Conservation (phyloP, 2,329 filamentous ascomycete species). For the Alternaria sp. region DNA sequence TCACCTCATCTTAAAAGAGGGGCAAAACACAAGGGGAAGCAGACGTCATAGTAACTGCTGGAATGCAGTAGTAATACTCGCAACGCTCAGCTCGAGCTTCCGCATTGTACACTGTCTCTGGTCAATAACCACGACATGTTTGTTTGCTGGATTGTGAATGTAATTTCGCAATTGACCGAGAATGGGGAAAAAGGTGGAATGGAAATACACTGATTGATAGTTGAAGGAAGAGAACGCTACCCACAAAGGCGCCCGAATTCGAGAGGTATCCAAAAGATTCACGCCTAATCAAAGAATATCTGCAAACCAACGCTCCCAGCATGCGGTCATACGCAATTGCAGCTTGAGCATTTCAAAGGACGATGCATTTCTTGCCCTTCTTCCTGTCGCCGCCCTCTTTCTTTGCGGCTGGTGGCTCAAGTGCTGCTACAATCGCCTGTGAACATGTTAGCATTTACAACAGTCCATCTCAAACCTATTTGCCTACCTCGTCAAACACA, state of each 20-base stretch:
- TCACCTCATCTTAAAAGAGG: constrained; percentile 19
- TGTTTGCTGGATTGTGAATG: constrained; percentile 2
- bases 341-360: constrained; percentile 42
- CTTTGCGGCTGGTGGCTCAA: constrained; percentile 79
- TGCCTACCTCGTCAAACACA: constrained; percentile 93
- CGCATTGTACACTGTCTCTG: neutral
- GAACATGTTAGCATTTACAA: constrained; percentile 17
- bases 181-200: constrained; percentile 6
- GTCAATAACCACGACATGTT: neutral
- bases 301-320: constrained; percentile 40
- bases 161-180: constrained; percentile 11
- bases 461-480: neutral
- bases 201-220: constrained; percentile 36
- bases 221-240: constrained; percentile 50
- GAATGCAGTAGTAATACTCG: neutral
- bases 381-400: constrained; percentile 66
- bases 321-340: constrained; percentile 23
- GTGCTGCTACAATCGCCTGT: constrained; percentile 91
- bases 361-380: constrained; percentile 49
- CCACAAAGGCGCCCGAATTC: constrained; percentile 51
- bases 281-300: constrained; percentile 44
- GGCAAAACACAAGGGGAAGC: neutral
- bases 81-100: neutral
- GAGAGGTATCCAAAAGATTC: constrained; percentile 53
- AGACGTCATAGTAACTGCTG: constrained; percentile 1